A percentile compares a stretch with the other conserved stretches of the same genome.
Conservation (phyloP, 108 stramenopile genomes). For the Skeletonema menzelii region DNA sequence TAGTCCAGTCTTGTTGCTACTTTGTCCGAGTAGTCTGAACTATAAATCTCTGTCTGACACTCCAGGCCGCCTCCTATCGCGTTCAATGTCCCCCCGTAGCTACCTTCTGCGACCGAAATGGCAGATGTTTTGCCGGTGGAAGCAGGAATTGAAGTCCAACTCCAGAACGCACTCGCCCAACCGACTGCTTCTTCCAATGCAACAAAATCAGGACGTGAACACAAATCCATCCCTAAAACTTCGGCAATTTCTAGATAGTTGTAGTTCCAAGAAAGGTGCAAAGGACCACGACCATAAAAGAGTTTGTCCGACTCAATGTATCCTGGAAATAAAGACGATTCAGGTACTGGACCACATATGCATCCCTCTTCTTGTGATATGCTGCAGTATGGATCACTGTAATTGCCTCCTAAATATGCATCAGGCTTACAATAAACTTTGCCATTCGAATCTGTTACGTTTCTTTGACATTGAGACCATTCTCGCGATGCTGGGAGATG, state of each 20-base stretch:
- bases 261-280: slow-evolving; percentile 31
- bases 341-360: neutral
- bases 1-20: slow-evolving; percentile 8
- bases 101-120: neutral
- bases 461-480: slow-evolving; percentile 1
- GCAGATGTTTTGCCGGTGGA: neutral
- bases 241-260: slow-evolving; percentile 18
- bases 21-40: neutral
- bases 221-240: slow-evolving; percentile 12
- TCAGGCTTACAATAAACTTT: slow-evolving; percentile 5
- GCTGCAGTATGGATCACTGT: slow-evolving; percentile 15
- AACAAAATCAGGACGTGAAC: slow-evolving; percentile 19
- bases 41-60: slow-evolving; percentile 1
- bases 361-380: slow-evolving; percentile 15
- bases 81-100: slow-evolving; percentile 22
- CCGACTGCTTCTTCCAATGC: slow-evolving; percentile 4
- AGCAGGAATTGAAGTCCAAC: slow-evolving; percentile 11
- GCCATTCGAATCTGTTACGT: neutral
- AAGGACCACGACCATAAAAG: slow-evolving; percentile 18
- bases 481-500: slow-evolving; percentile 16
- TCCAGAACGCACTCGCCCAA: slow-evolving; percentile 17
- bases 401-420: neutral
- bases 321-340: neutral
- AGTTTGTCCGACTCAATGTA: slow-evolving; percentile 13
- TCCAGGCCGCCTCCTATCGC: slow-evolving; percentile 9